A percentile compares a stretch with the other conserved stretches of the same genome.
phyloP scores from a whole-genome alignment of 2,329 filamentous ascomycete species.

The Cladosporium sp. region DNA sequence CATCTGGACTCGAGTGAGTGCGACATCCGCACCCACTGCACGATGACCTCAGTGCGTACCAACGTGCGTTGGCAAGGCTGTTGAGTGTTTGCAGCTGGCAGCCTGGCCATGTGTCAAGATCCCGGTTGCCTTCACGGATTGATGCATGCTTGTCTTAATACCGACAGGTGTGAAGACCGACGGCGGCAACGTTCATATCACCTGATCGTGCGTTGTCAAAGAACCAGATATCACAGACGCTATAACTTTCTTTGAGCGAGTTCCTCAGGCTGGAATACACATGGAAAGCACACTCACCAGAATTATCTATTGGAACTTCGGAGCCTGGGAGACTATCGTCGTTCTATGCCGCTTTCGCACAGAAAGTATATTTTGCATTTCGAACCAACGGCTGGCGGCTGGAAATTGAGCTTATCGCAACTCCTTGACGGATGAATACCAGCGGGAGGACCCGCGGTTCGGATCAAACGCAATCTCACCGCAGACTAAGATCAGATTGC shows the following conservation, averaged over 20 bases:
- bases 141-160: conserved; percentile 4
- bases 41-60: neutral
- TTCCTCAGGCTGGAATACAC: neutral
- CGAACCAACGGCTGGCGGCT: neutral
- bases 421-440: neutral
- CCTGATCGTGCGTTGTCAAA: neutral
- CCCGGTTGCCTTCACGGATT: neutral
- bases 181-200: neutral
- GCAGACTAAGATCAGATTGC: neutral
- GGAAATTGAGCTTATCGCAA: neutral
- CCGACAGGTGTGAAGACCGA: neutral
- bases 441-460: neutral
- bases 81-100: neutral
- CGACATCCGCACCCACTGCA: neutral
- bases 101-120: neutral
- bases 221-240: neutral
- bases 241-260: neutral
- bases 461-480: neutral
- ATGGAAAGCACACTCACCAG: neutral
- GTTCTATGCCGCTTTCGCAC: neutral
- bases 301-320: neutral
- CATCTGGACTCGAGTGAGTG: neutral
- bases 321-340: neutral
- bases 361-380: neutral
- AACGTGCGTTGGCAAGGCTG: neutral